phyloP scores from a whole-genome alignment of 192 early-diverging fungal species.

The Backusella tuberculispora region DNA sequence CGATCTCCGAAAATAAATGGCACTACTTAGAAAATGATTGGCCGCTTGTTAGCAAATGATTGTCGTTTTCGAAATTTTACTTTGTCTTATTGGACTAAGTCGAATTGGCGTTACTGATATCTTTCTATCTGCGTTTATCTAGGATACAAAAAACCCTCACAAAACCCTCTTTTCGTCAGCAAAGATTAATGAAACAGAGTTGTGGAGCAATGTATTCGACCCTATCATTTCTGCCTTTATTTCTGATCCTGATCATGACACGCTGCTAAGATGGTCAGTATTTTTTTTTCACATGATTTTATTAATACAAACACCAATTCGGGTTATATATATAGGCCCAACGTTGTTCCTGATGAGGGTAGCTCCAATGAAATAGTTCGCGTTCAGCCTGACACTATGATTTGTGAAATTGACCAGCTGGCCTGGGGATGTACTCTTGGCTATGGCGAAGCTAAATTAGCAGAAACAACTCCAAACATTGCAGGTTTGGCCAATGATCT shows the following conservation, averaged over 20 bases:
- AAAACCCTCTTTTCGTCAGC: too few species aligned
- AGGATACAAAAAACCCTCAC: too few species aligned
- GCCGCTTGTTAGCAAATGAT: too few species aligned
- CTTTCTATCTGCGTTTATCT: too few species aligned
- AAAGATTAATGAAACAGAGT: slow-evolving; percentile 21
- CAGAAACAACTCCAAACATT: not conserved
- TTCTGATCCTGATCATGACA: slow-evolving; percentile 15
- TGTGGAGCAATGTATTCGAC: slow-evolving; percentile 12
- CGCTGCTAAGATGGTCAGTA: not conserved
- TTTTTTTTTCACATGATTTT: not conserved
- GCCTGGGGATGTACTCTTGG: not conserved
- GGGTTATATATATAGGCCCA: slow-evolving; percentile 5
- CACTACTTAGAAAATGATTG: too few species aligned
- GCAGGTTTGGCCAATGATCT: slow-evolving; percentile 10
- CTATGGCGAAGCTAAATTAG: slow-evolving; percentile 12
- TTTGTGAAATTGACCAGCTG: slow-evolving; percentile 5
- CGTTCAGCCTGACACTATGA: slow-evolving; percentile 3
- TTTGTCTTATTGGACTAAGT: too few species aligned
- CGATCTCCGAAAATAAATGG: too few species aligned
- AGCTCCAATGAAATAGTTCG: not conserved
- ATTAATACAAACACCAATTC: slow-evolving; percentile 6
- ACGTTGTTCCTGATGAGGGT: not conserved
- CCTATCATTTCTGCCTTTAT: not conserved
- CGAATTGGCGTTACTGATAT: too few species aligned
- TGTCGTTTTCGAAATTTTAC: too few species aligned